A percentile compares a stretch with the other conserved stretches of the same genome.
Conservation (phyloP, 345 rosid species). For the Turritis glabra region DNA sequence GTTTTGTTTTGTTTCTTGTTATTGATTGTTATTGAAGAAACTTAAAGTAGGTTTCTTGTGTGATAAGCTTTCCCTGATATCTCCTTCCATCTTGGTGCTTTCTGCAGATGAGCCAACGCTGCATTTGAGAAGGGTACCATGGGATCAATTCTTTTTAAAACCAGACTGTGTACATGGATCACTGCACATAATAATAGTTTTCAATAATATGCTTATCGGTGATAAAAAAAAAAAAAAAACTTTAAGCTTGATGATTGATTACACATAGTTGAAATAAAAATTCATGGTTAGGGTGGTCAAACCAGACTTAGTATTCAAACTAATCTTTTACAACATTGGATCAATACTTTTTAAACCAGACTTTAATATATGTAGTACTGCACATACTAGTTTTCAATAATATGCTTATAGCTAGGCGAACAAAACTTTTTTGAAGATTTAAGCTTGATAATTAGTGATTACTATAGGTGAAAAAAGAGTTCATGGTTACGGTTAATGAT, state of each 20-base stretch:
- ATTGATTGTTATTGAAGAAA: slow-evolving; percentile 12
- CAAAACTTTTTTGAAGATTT: neutral
- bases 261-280: neutral
- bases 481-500: neutral
- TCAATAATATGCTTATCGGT: neutral
- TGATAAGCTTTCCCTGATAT: neutral
- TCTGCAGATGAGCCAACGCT: slow-evolving; percentile 21
- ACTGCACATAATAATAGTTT: slow-evolving; percentile 7
- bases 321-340: neutral
- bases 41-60: slow-evolving; percentile 20
- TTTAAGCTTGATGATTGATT: neutral
- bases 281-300: no score
- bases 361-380: neutral
- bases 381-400: neutral
- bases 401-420: neutral
- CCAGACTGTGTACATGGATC: neutral
- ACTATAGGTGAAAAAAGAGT: neutral
- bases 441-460: neutral
- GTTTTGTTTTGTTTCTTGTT: slow-evolving; percentile 23
- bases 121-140: slow-evolving; percentile 9
- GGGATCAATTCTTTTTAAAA: slow-evolving; percentile 11
- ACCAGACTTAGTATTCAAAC: neutral
- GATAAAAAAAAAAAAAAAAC: neutral
- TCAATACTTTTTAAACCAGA: neutral
- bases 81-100: neutral